Percentiles rank a stretch among this genome's conserved stretches.
These are phyloP conservation scores for Wickerhamiella hasegawae DNA, from an alignment of 805 yeast species.

Conservation along the genomic window DNA sequence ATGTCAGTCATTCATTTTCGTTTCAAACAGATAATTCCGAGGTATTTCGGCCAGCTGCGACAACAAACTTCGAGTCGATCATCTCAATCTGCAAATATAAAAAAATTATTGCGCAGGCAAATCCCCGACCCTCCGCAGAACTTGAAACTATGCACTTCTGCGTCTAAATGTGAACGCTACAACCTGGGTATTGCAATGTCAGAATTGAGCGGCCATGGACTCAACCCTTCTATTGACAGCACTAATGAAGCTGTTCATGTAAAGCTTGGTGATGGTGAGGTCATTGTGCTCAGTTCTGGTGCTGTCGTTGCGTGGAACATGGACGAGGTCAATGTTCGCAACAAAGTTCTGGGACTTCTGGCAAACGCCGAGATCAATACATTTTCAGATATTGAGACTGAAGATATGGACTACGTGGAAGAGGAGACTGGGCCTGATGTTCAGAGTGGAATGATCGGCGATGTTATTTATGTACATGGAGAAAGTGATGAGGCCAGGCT, in stretches of 20 bases:
- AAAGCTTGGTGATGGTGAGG: slow-evolving; percentile 31
- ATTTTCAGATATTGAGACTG: slow-evolving; percentile 46
- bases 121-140: slow-evolving; percentile 7
- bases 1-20: too few relatives aligned
- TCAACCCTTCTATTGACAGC: slow-evolving; percentile 28
- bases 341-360: slow-evolving; percentile 31
- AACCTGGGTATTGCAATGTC: slow-evolving; percentile 34
- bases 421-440: slow-evolving; percentile 17
- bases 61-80: slow-evolving; percentile 1
- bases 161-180: slow-evolving; percentile 59
- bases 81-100: slow-evolving; percentile 11
- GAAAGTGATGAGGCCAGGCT: slow-evolving; percentile 30
- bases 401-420: slow-evolving; percentile 72
- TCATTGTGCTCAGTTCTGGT: slow-evolving; percentile 61
- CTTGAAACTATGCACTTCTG: slow-evolving; percentile 38
- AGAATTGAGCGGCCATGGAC: slow-evolving; percentile 24
- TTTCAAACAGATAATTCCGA: too few relatives aligned
- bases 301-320: slow-evolving; percentile 76
- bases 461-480: slow-evolving; percentile 52
- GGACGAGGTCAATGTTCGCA: slow-evolving; percentile 34
- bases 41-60: too few relatives aligned
- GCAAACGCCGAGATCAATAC: slow-evolving; percentile 31
- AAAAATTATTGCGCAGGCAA: slow-evolving; percentile 9
- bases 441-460: slow-evolving; percentile 43
- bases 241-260: slow-evolving; percentile 56